phyloP scores from a whole-genome alignment of 2,329 filamentous ascomycete species.

The Aspergillus hiratsukae region DNA sequence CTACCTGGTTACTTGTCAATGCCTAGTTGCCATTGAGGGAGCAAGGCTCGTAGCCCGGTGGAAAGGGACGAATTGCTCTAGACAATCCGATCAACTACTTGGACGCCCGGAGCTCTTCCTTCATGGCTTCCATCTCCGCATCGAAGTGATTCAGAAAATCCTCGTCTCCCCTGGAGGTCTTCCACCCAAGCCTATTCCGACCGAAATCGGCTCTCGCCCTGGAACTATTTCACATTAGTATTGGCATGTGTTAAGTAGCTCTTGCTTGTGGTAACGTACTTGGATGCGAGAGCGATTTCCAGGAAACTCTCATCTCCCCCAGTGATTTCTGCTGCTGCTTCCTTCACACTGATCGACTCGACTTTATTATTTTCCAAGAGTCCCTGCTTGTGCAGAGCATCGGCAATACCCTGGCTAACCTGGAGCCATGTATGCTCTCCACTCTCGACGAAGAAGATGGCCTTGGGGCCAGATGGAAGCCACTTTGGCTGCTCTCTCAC shows the following conservation, averaged over 20 bases:
- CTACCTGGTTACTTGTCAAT: no score
- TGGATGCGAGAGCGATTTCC: not conserved
- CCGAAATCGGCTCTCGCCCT: not conserved
- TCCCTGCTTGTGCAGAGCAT: not conserved
- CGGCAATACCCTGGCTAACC: constrained; percentile 1
- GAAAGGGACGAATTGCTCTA: not conserved
- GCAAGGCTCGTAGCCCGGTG: no score
- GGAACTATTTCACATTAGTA: not conserved
- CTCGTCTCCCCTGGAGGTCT: not conserved
- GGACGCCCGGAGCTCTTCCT: not conserved
- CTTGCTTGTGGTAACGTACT: not conserved
- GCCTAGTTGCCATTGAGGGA: no score
- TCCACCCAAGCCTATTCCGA: not conserved
- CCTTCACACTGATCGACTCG: not conserved
- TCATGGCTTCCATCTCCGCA: not conserved
- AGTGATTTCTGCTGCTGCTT: not conserved
- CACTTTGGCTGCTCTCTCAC: constrained; percentile 14
- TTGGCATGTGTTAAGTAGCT: not conserved
- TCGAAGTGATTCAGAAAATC: not conserved
- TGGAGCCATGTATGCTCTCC: constrained; percentile 37
- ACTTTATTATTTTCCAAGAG: not conserved
- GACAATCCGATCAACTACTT: not conserved
- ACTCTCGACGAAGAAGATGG: constrained; percentile 39
- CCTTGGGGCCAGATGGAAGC: not conserved
- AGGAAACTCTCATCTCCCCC: not conserved